A percentile compares a stretch with the other conserved stretches of the same genome.
phyloP scores from a whole-genome alignment of 1,284 basidiomycete species.

The Heterobasidion annosum region DNA sequence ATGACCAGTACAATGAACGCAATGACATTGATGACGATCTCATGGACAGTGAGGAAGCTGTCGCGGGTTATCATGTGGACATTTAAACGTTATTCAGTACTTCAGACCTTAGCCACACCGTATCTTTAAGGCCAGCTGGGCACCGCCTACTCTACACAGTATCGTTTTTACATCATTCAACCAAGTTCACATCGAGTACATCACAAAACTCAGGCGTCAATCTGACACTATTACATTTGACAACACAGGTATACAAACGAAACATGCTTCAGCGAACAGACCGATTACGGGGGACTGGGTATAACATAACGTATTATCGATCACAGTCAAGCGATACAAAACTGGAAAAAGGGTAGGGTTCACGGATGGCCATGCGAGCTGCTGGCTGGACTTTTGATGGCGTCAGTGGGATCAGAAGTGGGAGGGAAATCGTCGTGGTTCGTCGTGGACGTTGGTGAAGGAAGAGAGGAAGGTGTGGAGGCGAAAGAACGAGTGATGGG shows the following conservation, averaged over 20 bases:
- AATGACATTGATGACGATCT: background rate
- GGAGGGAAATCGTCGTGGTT: background rate
- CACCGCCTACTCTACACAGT: too few species aligned
- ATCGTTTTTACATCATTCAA: too few species aligned
- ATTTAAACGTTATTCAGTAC: background rate
- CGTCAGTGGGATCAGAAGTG: background rate
- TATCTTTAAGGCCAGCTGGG: too few species aligned
- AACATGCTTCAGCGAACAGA: too few species aligned
- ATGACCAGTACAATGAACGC: constrained; percentile 6
- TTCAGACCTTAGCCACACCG: too few species aligned
- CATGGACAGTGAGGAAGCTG: background rate
- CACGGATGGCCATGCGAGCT: background rate
- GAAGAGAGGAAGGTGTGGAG: background rate
- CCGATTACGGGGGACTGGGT: background rate
- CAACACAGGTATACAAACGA: too few species aligned
- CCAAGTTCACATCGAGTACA: too few species aligned
- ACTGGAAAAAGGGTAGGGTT: background rate
- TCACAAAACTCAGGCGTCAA: too few species aligned
- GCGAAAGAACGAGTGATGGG: background rate
- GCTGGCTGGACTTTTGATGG: background rate
- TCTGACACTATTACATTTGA: too few species aligned
- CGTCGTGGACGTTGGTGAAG: background rate
- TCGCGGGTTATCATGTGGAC: background rate
- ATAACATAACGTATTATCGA: background rate
- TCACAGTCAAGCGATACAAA: background rate